These are phyloP conservation scores for Citrus medica DNA, from an alignment of 345 rosid genomes.

Conservation along the genomic window DNA sequence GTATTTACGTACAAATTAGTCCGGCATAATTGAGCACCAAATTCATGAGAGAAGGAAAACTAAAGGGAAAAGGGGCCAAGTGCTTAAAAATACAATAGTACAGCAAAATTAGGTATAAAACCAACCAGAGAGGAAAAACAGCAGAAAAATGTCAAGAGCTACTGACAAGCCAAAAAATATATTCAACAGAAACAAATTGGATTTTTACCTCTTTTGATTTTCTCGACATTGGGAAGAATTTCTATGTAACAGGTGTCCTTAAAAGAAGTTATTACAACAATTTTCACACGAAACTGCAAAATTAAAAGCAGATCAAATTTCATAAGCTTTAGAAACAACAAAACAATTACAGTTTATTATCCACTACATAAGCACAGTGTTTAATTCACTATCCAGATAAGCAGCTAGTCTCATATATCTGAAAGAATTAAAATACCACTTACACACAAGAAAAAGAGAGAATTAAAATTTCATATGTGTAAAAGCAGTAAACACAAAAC, in stretches of 20 bases:
- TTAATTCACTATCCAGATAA: background rate
- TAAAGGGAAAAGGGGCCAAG: background rate
- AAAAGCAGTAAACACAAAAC: background rate
- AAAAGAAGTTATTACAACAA: conserved; percentile 80
- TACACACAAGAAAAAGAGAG: background rate
- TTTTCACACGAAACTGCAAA: conserved; percentile 63
- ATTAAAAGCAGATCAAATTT: background rate
- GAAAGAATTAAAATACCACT: background rate
- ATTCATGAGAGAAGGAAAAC: background rate
- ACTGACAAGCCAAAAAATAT: background rate
- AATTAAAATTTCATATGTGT: background rate
- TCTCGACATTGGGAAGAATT: conserved; percentile 68
- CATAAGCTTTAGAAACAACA: background rate
- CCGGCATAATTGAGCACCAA: background rate
- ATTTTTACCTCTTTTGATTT: conserved; percentile 60
- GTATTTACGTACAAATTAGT: background rate
- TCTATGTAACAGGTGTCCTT: conserved; percentile 86
- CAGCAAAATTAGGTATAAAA: background rate
- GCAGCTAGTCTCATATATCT: background rate
- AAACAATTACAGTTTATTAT: background rate
- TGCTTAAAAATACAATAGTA: background rate
- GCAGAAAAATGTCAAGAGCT: background rate
- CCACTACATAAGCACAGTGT: background rate
- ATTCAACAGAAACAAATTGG: conserved; percentile 3
- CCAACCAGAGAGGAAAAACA: background rate